These are phyloP conservation scores for Dryas drummondii DNA, from an alignment of 306 rosid genomes.

Conservation along the genomic window DNA sequence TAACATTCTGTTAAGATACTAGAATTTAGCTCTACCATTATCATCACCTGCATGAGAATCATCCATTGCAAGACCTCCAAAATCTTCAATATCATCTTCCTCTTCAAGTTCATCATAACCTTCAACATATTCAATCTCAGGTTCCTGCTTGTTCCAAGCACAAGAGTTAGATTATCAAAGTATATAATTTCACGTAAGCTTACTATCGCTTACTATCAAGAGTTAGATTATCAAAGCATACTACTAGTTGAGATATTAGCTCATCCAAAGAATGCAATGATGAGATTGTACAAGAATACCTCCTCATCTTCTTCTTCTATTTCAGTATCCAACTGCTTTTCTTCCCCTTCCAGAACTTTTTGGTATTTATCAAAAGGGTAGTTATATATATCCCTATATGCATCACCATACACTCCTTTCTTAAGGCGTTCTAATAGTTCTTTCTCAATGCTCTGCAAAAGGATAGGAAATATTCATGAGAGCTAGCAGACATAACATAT, in stretches of 20 bases:
- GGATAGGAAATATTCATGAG: constrained; percentile 27
- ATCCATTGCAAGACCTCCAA: constrained; percentile 40
- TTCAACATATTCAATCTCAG: constrained; percentile 70
- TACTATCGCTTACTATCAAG: background rate
- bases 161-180: background rate
- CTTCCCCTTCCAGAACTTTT: constrained; percentile 50
- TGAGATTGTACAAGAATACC: constrained; percentile 33
- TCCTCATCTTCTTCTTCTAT: constrained; percentile 53
- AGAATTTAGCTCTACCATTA: constrained; percentile 36
- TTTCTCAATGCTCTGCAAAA: constrained; percentile 62
- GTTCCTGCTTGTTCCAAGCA: constrained; percentile 51
- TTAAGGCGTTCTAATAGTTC: constrained; percentile 77
- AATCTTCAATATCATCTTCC: constrained; percentile 89
- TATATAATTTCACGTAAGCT: background rate
- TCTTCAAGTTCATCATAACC: constrained; percentile 70
- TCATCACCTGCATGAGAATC: constrained; percentile 40
- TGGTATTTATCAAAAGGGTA: constrained; percentile 49
- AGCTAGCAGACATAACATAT: constrained; percentile 5
- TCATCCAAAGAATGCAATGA: background rate
- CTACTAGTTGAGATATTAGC: constrained; percentile 5
- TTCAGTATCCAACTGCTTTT: constrained; percentile 30
- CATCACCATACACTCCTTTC: constrained; percentile 57
- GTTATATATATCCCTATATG: constrained; percentile 64
- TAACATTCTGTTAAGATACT: background rate
- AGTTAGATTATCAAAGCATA: background rate